Percentiles rank a stretch among this genome's conserved stretches.
These are phyloP conservation scores for Ambrosia hybrid DNA, from an alignment of 140 eudicot genomes.

Conservation along the genomic window DNA sequence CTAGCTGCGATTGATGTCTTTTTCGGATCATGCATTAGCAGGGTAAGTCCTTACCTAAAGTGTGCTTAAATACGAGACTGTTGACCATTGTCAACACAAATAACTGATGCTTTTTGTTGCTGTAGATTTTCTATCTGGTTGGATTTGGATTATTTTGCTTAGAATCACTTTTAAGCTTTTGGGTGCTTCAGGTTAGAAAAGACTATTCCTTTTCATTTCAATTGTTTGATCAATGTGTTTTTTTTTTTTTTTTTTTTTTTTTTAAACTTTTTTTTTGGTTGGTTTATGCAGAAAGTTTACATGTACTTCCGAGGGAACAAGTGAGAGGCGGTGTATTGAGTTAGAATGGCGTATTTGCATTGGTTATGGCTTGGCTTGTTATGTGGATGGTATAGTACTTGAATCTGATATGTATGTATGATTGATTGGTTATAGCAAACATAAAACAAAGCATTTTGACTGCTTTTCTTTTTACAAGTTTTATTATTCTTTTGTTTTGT, in stretches of 20 bases:
- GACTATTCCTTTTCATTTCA: background rate
- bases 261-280: background rate
- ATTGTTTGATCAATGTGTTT: background rate
- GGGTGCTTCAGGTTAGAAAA: constrained; percentile 94
- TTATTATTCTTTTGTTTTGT: background rate
- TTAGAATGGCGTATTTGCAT: constrained; percentile 12
- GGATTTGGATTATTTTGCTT: constrained; percentile 90
- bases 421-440: constrained; percentile 32
- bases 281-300: constrained; percentile 61
- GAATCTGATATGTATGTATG: constrained; percentile 21
- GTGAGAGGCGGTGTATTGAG: constrained; percentile 39
- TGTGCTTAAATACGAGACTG: background rate
- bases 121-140: constrained; percentile 85
- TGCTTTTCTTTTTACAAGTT: constrained; percentile 21
- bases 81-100: constrained; percentile 3
- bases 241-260: background rate
- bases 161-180: constrained; percentile 86
- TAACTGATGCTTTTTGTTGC: constrained; percentile 9
- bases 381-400: constrained; percentile 3
- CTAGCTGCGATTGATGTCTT: constrained; percentile 90
- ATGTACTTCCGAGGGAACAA: constrained; percentile 67
- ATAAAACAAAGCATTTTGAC: constrained; percentile 15
- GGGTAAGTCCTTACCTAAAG: constrained; percentile 58
- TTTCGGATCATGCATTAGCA: constrained; percentile 70
- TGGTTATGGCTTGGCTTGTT: constrained; percentile 27